Conservation (phyloP, 148 eudicot genomes). For the Nyssa sinensis region DNA sequence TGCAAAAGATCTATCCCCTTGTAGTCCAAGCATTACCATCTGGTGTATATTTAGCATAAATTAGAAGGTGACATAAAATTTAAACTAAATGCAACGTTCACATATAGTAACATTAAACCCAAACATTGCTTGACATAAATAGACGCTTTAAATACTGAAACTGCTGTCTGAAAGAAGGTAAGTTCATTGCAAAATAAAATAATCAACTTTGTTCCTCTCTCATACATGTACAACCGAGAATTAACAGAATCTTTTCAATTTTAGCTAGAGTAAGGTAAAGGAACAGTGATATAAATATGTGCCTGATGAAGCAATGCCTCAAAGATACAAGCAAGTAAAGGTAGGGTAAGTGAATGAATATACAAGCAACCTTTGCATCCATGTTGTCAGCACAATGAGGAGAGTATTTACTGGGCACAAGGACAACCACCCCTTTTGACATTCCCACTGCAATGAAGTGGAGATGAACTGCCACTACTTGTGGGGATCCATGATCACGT, state of each 20-base stretch:
- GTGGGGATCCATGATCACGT: constrained; percentile 83
- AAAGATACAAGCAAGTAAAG: background rate
- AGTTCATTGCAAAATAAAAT: background rate
- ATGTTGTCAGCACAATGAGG: constrained; percentile 69
- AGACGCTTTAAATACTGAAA: background rate
- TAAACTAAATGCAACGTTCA: background rate
- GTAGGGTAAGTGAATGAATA: background rate
- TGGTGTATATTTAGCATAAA: constrained; percentile 28
- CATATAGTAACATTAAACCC: background rate
- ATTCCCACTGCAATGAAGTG: constrained; percentile 82
- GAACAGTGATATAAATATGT: background rate
- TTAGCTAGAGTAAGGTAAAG: background rate
- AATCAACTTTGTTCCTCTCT: background rate
- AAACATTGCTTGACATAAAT: background rate
- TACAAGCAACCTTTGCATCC: constrained; percentile 69
- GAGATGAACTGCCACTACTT: constrained; percentile 66
- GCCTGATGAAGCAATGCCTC: background rate
- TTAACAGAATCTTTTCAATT: background rate
- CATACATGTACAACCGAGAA: background rate
- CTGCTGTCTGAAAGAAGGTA: background rate
- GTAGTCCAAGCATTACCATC: constrained; percentile 74
- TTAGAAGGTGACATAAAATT: constrained; percentile 12
- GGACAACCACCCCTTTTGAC: constrained; percentile 69
- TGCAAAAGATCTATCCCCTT: constrained; percentile 70
- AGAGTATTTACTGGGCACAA: constrained; percentile 80